Base-by-base conservation (phyloP, 2,329 filamentous ascomycete genomes). In the Triangularia setosa region DNA sequence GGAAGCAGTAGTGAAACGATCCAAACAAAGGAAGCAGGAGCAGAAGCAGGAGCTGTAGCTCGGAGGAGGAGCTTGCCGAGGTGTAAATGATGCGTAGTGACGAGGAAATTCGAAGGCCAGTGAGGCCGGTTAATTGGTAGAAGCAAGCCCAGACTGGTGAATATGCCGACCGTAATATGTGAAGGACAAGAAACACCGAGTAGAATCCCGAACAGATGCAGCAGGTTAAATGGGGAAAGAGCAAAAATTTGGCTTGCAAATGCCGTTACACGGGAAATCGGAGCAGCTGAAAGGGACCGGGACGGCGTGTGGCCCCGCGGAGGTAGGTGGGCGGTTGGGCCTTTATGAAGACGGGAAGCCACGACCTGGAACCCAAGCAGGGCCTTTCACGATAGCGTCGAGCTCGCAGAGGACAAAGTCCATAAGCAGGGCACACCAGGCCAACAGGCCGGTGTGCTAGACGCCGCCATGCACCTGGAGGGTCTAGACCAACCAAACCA, bases 91-190 rank as follows among this genome's bases (percentile, higher is more conserved):
- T 48, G 25, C 33, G 58, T 40, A 52, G 40, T n/a, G 14, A 59
- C 12, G 35, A 25, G 40, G 57, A 23, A 59, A 59, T 24, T n/a
- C 28, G 28, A 44, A 59, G 21, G 23, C 27, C 25, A 25, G 21
- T 21, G n/a, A 18, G 40, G 24, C 58, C 58, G 58, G 58, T 25
- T 60, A 60, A 60, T 60, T 60, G 58, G 25, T 40, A 60, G 24
- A 48, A 12, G 25, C 23, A 25, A 16, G 27, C 30, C 35, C 18
- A 35, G 27, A 44, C 23, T 23, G n/a, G n/a, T 11, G 18, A 21
- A 58, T 44, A 35, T 35, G 33, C 57, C 18, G 30, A 25, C 23
- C 21, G 52, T 24, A 35, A 40, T 24, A 33, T 23, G 35, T 35
- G 16, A 44, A 58, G 23, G 28, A 18, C 57, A 23, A n/a, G 57